phyloP scores from a whole-genome alignment of 805 yeast genomes.

The Cyberlindnera japonica region DNA sequence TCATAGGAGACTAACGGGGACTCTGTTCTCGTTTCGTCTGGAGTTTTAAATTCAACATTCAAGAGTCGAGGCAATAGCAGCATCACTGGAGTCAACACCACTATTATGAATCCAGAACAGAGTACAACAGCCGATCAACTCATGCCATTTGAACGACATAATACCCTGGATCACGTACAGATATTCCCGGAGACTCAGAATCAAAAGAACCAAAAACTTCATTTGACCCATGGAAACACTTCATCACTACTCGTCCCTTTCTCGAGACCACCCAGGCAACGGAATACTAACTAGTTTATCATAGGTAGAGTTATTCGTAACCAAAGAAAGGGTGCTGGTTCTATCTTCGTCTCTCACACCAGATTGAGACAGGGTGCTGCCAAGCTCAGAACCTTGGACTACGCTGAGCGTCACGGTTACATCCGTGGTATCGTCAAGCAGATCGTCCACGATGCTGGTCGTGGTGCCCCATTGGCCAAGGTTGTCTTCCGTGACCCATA shows the following conservation, averaged over 20 bases:
- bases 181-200: no score
- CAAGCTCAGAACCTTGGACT: constrained; percentile 98
- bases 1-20: not conserved
- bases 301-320: constrained; percentile 99
- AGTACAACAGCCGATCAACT: no score
- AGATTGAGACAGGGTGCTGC: constrained; percentile 99
- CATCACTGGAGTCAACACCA: no score
- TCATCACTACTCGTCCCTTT: no score
- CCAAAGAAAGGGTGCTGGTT: constrained; percentile 99
- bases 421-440: constrained; percentile 98
- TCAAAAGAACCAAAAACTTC: no score
- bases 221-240: no score
- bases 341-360: constrained; percentile 99
- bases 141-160: no score
- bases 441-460: constrained; percentile 98
- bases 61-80: no score
- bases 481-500: constrained; percentile 99
- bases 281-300: constrained; percentile 19
- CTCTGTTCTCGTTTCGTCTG: no score
- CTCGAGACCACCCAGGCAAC: not conserved
- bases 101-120: no score
- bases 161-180: no score
- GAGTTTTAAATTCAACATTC: no score
- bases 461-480: constrained; percentile 99
- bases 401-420: constrained; percentile 99